These are phyloP conservation scores for Lasiosphaeris hirsuta DNA, from an alignment of 495 filamentous ascomycete species.

Conservation along the genomic window DNA sequence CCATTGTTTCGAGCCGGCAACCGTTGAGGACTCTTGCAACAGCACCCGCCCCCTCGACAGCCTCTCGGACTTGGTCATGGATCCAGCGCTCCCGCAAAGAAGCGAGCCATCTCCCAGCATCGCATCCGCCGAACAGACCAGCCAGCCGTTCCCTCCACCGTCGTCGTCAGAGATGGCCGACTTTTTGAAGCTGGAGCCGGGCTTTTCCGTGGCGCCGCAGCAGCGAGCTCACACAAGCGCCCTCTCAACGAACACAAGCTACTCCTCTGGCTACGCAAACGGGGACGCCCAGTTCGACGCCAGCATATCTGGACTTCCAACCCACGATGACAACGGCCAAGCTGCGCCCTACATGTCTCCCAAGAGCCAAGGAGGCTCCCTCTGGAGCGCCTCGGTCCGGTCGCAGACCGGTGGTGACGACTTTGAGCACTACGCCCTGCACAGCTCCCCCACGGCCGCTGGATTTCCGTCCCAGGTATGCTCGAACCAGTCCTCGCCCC, in stretches of 20 bases:
- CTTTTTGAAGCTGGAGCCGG: constrained; percentile 10
- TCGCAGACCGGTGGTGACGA: constrained; percentile 18
- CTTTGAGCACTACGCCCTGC: constrained; percentile 28
- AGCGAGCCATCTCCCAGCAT: neutral
- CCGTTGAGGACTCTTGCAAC: neutral
- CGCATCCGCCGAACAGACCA: neutral
- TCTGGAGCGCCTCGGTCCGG: constrained; percentile 20
- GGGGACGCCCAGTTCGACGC: constrained; percentile 3
- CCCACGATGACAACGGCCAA: constrained; percentile 8
- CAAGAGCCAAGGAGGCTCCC: constrained; percentile 5
- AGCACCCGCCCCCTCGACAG: neutral
- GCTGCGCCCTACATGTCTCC: constrained; percentile 12
- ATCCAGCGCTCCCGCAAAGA: neutral
- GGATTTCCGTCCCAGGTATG: constrained; percentile 11
- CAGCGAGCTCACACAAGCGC: constrained; percentile 5
- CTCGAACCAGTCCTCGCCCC: constrained; percentile 26
- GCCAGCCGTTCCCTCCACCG: constrained; percentile 1
- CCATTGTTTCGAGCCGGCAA: neutral
- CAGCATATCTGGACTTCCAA: constrained; percentile 6
- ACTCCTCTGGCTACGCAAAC: constrained; percentile 2
- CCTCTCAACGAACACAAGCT: neutral
- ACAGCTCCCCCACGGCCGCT: constrained; percentile 18
- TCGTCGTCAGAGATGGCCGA: constrained; percentile 11
- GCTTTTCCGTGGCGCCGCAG: constrained; percentile 13
- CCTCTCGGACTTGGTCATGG: neutral